Evolutionary conservation across 345 rosid species (phyloP).

Genomic region (Mangifera indica): DNA sequence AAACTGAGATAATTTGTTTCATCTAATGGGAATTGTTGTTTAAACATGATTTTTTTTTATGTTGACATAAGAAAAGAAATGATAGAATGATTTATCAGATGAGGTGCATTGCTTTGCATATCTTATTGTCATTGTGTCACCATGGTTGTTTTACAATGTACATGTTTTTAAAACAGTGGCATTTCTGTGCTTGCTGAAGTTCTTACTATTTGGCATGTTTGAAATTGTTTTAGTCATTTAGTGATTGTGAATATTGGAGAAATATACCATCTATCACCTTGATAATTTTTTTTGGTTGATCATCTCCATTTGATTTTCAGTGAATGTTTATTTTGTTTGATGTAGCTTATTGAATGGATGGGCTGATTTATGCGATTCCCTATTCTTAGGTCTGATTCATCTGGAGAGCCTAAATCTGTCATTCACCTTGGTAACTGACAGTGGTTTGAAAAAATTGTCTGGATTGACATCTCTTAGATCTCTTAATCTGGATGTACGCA

Average conservation of each 20-base stretch:
- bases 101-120: conserved; percentile 1
- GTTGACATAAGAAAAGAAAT: background rate
- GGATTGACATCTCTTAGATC: conserved; percentile 51
- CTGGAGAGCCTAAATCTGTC: conserved; percentile 61
- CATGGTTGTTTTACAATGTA: no score
- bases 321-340: background rate
- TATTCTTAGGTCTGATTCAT: conserved; percentile 40
- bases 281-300: background rate
- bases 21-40: background rate
- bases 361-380: conserved; percentile 10
- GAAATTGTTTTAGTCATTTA: no score
- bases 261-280: background rate
- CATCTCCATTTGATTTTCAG: background rate
- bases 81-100: background rate
- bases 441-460: conserved; percentile 47
- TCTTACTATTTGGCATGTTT: no score
- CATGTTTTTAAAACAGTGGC: no score
- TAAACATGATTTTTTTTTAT: background rate
- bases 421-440: conserved; percentile 49
- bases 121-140: background rate
- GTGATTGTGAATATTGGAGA: no score
- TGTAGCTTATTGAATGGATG: background rate
- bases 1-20: background rate
- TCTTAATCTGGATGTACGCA: conserved; percentile 57
- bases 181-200: no score